Percentiles rank a stretch among this genome's conserved stretches.
phyloP scores from a whole-genome alignment of 495 filamentous ascomycete species.

The Xanthoparmelia taractica region DNA sequence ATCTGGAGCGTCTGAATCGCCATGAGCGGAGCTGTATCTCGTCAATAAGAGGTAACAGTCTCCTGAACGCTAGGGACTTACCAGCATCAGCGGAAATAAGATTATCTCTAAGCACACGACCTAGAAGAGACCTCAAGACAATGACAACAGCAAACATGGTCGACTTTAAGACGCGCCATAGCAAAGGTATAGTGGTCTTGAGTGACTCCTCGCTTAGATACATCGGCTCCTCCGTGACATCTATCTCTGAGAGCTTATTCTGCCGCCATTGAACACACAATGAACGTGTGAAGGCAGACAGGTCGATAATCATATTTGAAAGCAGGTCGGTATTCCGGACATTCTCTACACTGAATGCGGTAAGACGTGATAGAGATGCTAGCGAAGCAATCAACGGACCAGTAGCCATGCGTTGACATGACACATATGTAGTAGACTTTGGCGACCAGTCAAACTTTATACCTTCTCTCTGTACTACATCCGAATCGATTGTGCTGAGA shows the following conservation, averaged over 20 bases:
- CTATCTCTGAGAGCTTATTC: conserved; percentile 77
- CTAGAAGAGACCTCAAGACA: conserved; percentile 63
- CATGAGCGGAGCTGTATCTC: conserved; percentile 50
- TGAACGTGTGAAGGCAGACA: conserved; percentile 61
- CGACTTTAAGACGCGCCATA: conserved; percentile 79
- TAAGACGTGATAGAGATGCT: conserved; percentile 69
- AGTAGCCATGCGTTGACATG: conserved; percentile 47
- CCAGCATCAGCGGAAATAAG: conserved; percentile 46
- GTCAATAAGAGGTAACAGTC: conserved; percentile 10
- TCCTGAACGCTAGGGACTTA: conserved; percentile 27
- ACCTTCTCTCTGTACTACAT: conserved; percentile 54
- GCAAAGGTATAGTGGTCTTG: conserved; percentile 58
- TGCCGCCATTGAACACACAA: conserved; percentile 75
- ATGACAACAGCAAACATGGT: conserved; percentile 74
- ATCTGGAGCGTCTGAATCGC: conserved; percentile 70
- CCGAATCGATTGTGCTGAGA: conserved; percentile 65
- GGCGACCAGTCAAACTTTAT: conserved; percentile 67
- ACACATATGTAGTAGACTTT: conserved; percentile 49
- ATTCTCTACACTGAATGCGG: conserved; percentile 64
- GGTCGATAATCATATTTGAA: conserved; percentile 58
- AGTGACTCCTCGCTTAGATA: conserved; percentile 65
- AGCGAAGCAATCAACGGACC: conserved; percentile 70
- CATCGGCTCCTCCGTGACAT: conserved; percentile 61
- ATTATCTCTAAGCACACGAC: conserved; percentile 53
- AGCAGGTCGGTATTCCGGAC: conserved; percentile 52